Percentiles rank a stretch among this genome's conserved stretches.
Evolutionary conservation across 176 grass and related monocot species (phyloP).

Genomic region (Phoenix dactylifera): DNA sequence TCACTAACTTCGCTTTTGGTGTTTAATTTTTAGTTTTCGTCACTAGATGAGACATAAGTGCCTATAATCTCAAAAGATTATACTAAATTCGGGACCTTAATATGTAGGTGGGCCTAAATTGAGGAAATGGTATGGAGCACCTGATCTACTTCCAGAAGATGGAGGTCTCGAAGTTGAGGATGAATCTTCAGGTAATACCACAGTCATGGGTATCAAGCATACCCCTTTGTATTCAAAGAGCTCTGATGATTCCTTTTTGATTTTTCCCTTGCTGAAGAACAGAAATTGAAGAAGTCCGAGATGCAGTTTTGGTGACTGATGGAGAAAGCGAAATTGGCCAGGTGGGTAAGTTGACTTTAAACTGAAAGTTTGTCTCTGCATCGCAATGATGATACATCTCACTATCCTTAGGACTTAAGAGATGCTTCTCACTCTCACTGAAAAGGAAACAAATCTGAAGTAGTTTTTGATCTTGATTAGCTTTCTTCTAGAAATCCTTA

Average conservation of each 20-base stretch:
- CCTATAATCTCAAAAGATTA: neutral
- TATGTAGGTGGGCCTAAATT: conserved; percentile 80
- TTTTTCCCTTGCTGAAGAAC: conserved; percentile 7
- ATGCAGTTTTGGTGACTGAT: conserved; percentile 72
- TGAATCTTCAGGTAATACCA: conserved; percentile 51
- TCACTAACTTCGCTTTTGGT: no score
- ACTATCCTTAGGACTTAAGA: no score
- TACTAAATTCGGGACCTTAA: conserved; percentile 1
- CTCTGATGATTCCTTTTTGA: no score
- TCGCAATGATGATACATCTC: no score
- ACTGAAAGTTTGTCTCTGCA: neutral
- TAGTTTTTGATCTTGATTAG: no score
- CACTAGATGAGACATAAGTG: no score
- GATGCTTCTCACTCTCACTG: no score
- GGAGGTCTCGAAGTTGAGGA: conserved; percentile 35
- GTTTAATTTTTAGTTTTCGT: no score
- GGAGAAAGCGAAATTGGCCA: conserved; percentile 86
- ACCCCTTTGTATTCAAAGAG: no score
- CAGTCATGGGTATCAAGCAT: neutral
- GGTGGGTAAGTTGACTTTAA: conserved; percentile 20
- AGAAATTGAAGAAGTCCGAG: conserved; percentile 55
- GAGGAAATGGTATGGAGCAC: conserved; percentile 90
- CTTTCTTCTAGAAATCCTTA: no score
- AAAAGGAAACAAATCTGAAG: no score
- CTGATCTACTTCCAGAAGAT: conserved; percentile 73